Evolutionary conservation across 75 land plant species (phyloP), one percentile per base, ranked within the genome.

Genomic region (Cunninghamia lanceolata): DNA sequence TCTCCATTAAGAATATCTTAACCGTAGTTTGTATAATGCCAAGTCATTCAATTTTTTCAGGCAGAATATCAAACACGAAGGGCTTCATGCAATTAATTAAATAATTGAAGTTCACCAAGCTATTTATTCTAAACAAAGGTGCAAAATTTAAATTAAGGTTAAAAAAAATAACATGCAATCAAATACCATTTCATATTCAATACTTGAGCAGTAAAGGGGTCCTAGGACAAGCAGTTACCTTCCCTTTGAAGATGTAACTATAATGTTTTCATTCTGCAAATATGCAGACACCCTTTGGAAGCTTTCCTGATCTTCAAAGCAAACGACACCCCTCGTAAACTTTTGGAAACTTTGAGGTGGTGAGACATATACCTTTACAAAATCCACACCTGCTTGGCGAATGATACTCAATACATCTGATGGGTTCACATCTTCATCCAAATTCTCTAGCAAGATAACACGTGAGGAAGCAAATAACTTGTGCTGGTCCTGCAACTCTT

Each of bases 391-490:
- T 40, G 34, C 50, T 25, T 80, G 50, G 3, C 3, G 45, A 43
- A 80, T 80, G 47, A 80, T 30, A n/a, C 82, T 9, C 8, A 43
- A 80, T 11, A 80, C 82, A 80, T 80, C 82, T 43, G 50, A 45
- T 80, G 82, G 82, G 30, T 30, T 28, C 82, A 80, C 82, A 43
- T 80, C 47, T 80, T 80, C 43, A 0, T 80, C 82, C 82, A 80
- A 43, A 80, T 80, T 80, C 13, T 43, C 82, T 43, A 80, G 50
- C 13, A 45, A 40, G 28, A 80, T 39, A 80, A 80, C 50, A 9
- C 43, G 82, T 9, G 82, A 25, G 47, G 30, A 80, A 80, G 82
- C 3, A 80, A 45, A 80, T 42, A 43, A 7, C 0, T 19, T 78
- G 16, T 78, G 45, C 28, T 78, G 45, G 25, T 40, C 43, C 46